Evolutionary conservation across 73 alveolate species (phyloP).

Genomic region (Breviolum minutum): DNA sequence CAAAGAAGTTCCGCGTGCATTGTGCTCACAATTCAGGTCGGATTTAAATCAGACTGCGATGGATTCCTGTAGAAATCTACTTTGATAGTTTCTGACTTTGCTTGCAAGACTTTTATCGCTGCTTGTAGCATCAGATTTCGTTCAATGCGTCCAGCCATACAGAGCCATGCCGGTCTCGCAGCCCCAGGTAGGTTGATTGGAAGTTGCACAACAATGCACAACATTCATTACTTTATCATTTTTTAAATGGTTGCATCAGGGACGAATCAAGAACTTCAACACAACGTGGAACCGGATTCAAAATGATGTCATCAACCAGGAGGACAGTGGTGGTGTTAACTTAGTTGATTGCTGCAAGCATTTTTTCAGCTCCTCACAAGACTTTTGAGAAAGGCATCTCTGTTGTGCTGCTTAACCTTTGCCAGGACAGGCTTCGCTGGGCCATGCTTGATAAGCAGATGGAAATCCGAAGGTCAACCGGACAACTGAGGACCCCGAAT

Average conservation of each 20-base stretch:
- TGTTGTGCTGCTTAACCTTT: neutral
- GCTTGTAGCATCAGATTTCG: neutral
- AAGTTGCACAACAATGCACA: neutral
- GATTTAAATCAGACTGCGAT: no score
- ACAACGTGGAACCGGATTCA: conserved; percentile 46
- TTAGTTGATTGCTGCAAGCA: neutral
- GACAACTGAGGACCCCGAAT: conserved; percentile 48
- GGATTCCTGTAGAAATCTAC: no score
- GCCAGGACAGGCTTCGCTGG: conserved; percentile 72
- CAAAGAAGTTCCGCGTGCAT: no score
- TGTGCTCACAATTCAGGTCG: no score
- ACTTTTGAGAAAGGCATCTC: no score
- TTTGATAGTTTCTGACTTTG: no score
- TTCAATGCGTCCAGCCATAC: neutral
- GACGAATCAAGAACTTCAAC: conserved; percentile 93
- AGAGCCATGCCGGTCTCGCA: conserved; percentile 21
- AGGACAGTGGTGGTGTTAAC: neutral
- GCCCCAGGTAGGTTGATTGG: neutral
- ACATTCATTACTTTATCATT: neutral
- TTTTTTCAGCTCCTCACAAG: neutral
- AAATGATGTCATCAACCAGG: conserved; percentile 71
- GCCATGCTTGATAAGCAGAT: conserved; percentile 92
- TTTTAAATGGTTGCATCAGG: neutral
- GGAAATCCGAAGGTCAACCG: conserved; percentile 72
- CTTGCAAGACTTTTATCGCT: neutral